phyloP scores from a whole-genome alignment of 805 yeast species.

The Vanderwaltozyma polyspora region DNA sequence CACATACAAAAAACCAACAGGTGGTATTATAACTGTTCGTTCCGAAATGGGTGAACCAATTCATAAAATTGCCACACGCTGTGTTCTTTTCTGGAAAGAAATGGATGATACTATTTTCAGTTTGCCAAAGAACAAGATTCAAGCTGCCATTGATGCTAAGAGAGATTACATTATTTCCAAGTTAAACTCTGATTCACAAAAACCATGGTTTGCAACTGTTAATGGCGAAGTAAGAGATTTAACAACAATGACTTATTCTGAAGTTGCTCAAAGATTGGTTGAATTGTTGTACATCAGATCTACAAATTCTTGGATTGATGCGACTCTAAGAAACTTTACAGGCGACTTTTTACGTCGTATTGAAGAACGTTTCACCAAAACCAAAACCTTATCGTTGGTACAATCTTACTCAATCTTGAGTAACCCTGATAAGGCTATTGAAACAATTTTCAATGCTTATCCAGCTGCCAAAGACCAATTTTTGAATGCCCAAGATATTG shows the following conservation, averaged over 20 bases:
- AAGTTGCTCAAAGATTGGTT: constrained; percentile 76
- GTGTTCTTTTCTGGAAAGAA: constrained; percentile 95
- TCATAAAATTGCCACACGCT: constrained; percentile 96
- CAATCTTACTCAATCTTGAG: constrained; percentile 63
- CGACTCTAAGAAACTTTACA: constrained; percentile 70
- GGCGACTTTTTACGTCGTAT: constrained; percentile 86
- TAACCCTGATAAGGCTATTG: constrained; percentile 48
- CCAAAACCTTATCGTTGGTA: constrained; percentile 51
- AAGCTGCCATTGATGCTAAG: constrained; percentile 72
- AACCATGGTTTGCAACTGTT: constrained; percentile 88
- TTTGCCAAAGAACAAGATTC: constrained; percentile 78
- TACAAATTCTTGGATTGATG: constrained; percentile 79
- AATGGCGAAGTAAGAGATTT: constrained; percentile 74
- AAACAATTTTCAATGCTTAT: constrained; percentile 51
- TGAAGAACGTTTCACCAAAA: constrained; percentile 83
- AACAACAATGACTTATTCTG: constrained; percentile 90
- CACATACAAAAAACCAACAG: constrained; percentile 89
- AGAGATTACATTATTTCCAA: constrained; percentile 74
- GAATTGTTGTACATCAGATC: constrained; percentile 79
- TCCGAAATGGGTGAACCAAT: constrained; percentile 99
- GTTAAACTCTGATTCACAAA: constrained; percentile 90
- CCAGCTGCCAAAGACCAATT: constrained; percentile 72
- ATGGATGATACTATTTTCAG: constrained; percentile 87
- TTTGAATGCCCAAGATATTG: constrained; percentile 90
- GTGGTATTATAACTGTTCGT: constrained; percentile 91